Conservation (phyloP, 108 stramenopile genomes). For the Skeletonema marinoi region DNA sequence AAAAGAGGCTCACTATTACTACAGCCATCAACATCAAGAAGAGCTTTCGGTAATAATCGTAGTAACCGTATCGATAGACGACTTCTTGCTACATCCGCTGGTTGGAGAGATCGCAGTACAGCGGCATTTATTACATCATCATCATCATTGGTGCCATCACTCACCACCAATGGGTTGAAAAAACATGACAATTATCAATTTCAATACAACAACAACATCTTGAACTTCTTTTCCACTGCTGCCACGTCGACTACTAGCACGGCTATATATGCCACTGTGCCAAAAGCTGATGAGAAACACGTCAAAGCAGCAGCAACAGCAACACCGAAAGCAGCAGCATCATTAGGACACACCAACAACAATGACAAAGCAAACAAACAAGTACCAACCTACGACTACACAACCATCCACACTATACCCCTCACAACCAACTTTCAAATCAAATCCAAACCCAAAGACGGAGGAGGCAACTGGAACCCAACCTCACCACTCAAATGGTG, state of each 20-base stretch:
- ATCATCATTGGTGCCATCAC: too few relatives aligned
- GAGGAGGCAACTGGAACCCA: conserved; percentile 76
- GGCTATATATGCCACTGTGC: neutral
- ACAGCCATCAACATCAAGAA: too few relatives aligned
- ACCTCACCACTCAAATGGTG: conserved; percentile 63
- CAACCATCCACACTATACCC: neutral
- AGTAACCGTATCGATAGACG: too few relatives aligned
- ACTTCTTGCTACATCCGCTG: too few relatives aligned
- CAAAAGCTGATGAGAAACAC: neutral
- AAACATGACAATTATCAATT: too few relatives aligned
- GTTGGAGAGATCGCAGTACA: too few relatives aligned
- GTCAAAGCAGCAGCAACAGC: neutral
- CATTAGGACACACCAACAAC: neutral
- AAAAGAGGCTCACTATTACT: too few relatives aligned
- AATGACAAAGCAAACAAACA: neutral
- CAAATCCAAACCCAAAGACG: conserved; percentile 16
- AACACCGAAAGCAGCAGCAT: too few relatives aligned
- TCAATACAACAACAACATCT: neutral
- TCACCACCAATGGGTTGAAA: too few relatives aligned
- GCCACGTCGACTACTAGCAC: neutral
- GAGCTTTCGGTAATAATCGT: too few relatives aligned
- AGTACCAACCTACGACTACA: neutral
- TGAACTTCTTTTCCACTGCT: neutral
- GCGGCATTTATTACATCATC: too few relatives aligned
- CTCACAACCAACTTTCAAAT: neutral